These are phyloP conservation scores for Rostrohypoxylon terebratum DNA, from an alignment of 495 filamentous ascomycete genomes.

Conservation along the genomic window DNA sequence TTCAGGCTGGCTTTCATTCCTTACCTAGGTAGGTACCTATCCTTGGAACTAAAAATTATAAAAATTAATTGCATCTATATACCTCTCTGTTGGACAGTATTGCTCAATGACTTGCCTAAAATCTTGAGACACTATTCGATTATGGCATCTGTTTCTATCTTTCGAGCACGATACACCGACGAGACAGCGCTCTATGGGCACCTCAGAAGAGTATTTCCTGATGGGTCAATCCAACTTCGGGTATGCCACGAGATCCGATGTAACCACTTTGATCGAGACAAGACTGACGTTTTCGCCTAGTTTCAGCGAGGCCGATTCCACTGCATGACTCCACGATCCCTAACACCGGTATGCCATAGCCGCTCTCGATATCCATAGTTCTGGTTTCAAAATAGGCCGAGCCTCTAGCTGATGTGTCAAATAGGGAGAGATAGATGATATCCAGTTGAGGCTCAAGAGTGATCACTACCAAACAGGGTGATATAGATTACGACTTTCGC, in stretches of 20 bases:
- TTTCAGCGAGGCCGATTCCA: slow-evolving; percentile 20
- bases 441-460: slow-evolving; percentile 4
- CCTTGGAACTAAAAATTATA: background rate
- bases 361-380: background rate
- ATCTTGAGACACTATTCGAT: background rate
- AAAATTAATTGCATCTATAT: background rate
- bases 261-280: background rate
- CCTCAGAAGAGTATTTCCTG: slow-evolving; percentile 13
- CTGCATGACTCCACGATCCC: slow-evolving; percentile 3
- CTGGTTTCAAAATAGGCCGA: background rate
- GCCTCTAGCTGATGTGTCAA: background rate
- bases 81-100: background rate
- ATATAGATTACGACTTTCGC: background rate
- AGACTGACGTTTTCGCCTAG: background rate
- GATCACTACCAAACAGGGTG: slow-evolving; percentile 16
- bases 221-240: slow-evolving; percentile 7
- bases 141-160: background rate
- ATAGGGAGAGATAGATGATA: slow-evolving; percentile 8
- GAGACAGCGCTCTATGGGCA: slow-evolving; percentile 14
- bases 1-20: background rate
- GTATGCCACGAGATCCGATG: background rate
- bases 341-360: background rate
- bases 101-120: background rate
- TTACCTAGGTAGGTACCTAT: too few species aligned
- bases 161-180: slow-evolving; percentile 26